phyloP scores from a whole-genome alignment of 2,329 filamentous ascomycete genomes.

The Intubia oerlemansii region DNA sequence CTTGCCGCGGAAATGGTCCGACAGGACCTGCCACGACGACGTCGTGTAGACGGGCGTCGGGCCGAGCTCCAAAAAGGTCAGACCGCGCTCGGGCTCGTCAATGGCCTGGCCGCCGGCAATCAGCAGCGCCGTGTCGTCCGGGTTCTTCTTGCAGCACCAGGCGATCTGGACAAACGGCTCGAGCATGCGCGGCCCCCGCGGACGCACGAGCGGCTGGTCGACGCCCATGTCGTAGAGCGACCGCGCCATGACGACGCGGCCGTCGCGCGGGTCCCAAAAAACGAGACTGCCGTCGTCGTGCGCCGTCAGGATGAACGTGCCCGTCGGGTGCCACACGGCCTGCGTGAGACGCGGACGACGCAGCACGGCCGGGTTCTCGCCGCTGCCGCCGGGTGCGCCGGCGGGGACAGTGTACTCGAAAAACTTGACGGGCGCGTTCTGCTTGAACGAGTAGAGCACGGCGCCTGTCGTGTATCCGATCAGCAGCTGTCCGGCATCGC shows the following conservation, averaged over 20 bases:
- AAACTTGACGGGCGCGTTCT: constrained; percentile 56
- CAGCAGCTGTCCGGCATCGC: constrained; percentile 77
- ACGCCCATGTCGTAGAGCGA: constrained; percentile 57
- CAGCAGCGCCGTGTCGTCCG: constrained; percentile 78
- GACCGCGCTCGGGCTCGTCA: constrained; percentile 46
- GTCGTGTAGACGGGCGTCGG: constrained; percentile 79
- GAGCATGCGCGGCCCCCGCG: constrained; percentile 32
- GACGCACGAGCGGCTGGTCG: constrained; percentile 35
- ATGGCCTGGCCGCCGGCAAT: constrained; percentile 61
- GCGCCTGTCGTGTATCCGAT: constrained; percentile 83
- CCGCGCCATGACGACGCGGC: constrained; percentile 61
- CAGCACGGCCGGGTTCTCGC: constrained; percentile 33
- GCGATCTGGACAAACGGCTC: constrained; percentile 59
- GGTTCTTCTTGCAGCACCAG: constrained; percentile 89
- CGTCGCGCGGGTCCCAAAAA: constrained; percentile 86
- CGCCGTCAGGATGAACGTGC: constrained; percentile 68
- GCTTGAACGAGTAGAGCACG: constrained; percentile 86
- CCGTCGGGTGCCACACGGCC: constrained; percentile 85
- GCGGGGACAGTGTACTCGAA: constrained; percentile 66
- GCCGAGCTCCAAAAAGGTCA: constrained; percentile 82
- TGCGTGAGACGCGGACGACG: constrained; percentile 60
- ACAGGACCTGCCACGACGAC: constrained; percentile 67
- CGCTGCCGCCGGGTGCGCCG: constrained; percentile 69
- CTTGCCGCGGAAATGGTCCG: constrained; percentile 62
- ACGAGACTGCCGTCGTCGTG: constrained; percentile 85